These are phyloP conservation scores for Sphenostylis stenocarpa DNA, from an alignment of 306 rosid species.

Conservation along the genomic window DNA sequence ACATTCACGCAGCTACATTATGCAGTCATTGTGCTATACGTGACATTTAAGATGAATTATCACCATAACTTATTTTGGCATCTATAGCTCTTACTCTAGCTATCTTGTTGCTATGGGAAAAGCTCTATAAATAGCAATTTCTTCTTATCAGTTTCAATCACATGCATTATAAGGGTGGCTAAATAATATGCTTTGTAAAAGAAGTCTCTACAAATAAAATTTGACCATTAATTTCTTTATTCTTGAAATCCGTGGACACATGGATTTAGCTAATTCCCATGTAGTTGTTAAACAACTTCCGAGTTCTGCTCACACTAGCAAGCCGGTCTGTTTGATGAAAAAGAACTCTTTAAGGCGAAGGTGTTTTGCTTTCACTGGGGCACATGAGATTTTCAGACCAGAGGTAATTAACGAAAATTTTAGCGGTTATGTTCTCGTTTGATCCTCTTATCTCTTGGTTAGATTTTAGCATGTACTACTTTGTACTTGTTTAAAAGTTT, in stretches of 20 bases:
- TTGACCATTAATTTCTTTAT: neutral
- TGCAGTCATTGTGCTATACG: neutral
- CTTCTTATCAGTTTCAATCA: neutral
- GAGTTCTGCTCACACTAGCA: neutral
- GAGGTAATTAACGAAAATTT: conserved; percentile 40
- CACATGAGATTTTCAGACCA: conserved; percentile 43
- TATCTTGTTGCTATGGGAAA: neutral
- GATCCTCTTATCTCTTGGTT: neutral
- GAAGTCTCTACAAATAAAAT: neutral
- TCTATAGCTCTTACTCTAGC: neutral
- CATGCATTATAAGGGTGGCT: neutral
- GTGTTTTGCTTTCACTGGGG: conserved; percentile 46
- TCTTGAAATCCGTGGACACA: neutral
- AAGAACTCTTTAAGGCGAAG: conserved; percentile 23
- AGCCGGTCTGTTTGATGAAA: neutral
- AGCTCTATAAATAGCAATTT: neutral
- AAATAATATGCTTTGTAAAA: neutral
- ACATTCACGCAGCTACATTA: conserved; percentile 12
- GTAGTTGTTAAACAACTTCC: conserved; percentile 21
- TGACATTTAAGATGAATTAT: neutral
- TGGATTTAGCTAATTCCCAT: conserved; percentile 33
- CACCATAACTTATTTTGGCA: neutral
- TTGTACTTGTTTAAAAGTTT: neutral
- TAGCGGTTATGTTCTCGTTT: neutral
- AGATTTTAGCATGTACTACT: neutral